phyloP scores from a whole-genome alignment of 2,329 filamentous ascomycete genomes.

The Cladosporium halotolerans region DNA sequence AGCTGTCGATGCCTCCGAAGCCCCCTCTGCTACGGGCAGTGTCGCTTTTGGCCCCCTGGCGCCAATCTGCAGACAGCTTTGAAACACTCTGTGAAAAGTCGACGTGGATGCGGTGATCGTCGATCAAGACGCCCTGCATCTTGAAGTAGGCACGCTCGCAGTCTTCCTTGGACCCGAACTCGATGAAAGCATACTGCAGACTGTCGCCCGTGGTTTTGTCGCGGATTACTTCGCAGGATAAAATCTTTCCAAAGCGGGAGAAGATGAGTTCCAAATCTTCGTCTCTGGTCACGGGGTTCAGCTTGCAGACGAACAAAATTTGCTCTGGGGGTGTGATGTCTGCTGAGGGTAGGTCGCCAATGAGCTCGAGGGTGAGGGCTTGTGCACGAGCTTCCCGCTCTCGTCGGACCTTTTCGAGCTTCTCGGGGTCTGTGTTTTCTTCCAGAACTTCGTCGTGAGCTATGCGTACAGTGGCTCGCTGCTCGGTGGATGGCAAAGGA shows the following conservation, averaged over 20 bases:
- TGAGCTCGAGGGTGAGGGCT: slow-evolving; percentile 92
- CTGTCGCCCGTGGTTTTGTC: slow-evolving; percentile 93
- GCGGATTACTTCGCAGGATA: slow-evolving; percentile 92
- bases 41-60: slow-evolving; percentile 77
- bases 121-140: slow-evolving; percentile 95
- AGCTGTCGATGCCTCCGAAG: slow-evolving; percentile 80
- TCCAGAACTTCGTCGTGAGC: slow-evolving; percentile 80
- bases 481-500: slow-evolving; percentile 73
- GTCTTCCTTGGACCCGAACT: slow-evolving; percentile 85
- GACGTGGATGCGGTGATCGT: slow-evolving; percentile 95
- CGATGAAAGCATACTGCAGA: slow-evolving; percentile 95
- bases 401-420: slow-evolving; percentile 69
- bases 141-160: slow-evolving; percentile 97
- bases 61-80: slow-evolving; percentile 84
- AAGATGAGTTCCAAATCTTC: slow-evolving; percentile 95
- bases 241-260: slow-evolving; percentile 87
- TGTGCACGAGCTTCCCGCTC: slow-evolving; percentile 90
- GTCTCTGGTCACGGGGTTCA: slow-evolving; percentile 93
- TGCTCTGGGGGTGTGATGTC: slow-evolving; percentile 98
- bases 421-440: slow-evolving; percentile 72
- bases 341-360: slow-evolving; percentile 93
- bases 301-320: slow-evolving; percentile 94
- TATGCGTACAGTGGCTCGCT: slow-evolving; percentile 86
- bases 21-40: slow-evolving; percentile 63
- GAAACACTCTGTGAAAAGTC: slow-evolving; percentile 94